Conservation (phyloP, 2,329 filamentous ascomycete species). For the Clonostachys byssicola region DNA sequence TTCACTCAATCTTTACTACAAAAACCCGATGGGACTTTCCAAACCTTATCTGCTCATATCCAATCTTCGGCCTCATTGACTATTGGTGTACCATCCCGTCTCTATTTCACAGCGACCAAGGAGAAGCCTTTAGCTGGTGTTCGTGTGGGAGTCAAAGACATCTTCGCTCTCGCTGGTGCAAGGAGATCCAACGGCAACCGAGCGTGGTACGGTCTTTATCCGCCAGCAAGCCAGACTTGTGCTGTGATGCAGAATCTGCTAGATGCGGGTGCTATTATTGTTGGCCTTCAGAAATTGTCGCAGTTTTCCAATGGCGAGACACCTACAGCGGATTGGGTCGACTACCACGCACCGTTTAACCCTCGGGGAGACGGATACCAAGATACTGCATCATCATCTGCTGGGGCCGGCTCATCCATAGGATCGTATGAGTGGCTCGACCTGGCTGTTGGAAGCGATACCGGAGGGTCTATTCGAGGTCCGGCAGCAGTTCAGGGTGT, state of each 20-base stretch:
- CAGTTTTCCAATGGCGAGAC: slow-evolving; percentile 32
- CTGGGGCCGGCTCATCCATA: slow-evolving; percentile 15
- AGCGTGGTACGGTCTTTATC: slow-evolving; percentile 51
- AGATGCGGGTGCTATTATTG: slow-evolving; percentile 47
- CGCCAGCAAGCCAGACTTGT: slow-evolving; percentile 38
- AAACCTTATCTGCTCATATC: neutral
- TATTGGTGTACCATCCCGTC: slow-evolving; percentile 47
- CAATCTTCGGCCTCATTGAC: slow-evolving; percentile 2
- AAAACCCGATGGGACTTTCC: neutral
- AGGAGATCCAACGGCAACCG: slow-evolving; percentile 49
- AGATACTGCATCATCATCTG: slow-evolving; percentile 14
- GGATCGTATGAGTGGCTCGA: slow-evolving; percentile 21
- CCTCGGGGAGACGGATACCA: slow-evolving; percentile 20
- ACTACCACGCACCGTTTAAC: slow-evolving; percentile 17
- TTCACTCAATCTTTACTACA: slow-evolving; percentile 8
- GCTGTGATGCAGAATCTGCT: slow-evolving; percentile 50
- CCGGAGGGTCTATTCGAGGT: slow-evolving; percentile 38
- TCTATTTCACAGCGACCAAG: slow-evolving; percentile 44
- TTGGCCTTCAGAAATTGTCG: slow-evolving; percentile 40
- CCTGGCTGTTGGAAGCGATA: slow-evolving; percentile 19
- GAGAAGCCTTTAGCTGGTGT: slow-evolving; percentile 50
- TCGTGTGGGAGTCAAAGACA: slow-evolving; percentile 56
- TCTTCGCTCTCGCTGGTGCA: slow-evolving; percentile 49
- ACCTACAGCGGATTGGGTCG: slow-evolving; percentile 39
- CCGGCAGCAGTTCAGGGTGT: slow-evolving; percentile 36